Evolutionary conservation across 164 flowering plant genomes (phyloP).

Genomic region (Vitis vinifera): ASM3070453v1 NC_081806.1:8465501-8466000

Average conservation of each 20-base stretch:
- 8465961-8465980: slow-evolving; percentile 46
- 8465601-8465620: too few relatives aligned
- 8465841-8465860: background rate
- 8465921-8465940: slow-evolving; percentile 5
- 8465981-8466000: background rate
- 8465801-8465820: background rate
- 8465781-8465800: slow-evolving; percentile 7
- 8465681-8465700: slow-evolving; percentile 4
- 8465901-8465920: too few relatives aligned
- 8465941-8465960: slow-evolving; percentile 61
- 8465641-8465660: background rate
- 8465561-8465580: too few relatives aligned
- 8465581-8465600: too few relatives aligned
- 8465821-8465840: background rate
- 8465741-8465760: slow-evolving; percentile 32
- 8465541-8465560: too few relatives aligned
- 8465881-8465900: background rate
- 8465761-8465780: slow-evolving; percentile 38
- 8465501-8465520: too few relatives aligned
- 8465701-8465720: slow-evolving; percentile 5
- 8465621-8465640: background rate
- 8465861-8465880: background rate
- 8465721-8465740: slow-evolving; percentile 9
- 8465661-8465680: too few relatives aligned
- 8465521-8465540: too few relatives aligned